Evolutionary conservation across 768 basidiomycete species (phyloP).

Genomic region (Dendrothele bispora): DNA sequence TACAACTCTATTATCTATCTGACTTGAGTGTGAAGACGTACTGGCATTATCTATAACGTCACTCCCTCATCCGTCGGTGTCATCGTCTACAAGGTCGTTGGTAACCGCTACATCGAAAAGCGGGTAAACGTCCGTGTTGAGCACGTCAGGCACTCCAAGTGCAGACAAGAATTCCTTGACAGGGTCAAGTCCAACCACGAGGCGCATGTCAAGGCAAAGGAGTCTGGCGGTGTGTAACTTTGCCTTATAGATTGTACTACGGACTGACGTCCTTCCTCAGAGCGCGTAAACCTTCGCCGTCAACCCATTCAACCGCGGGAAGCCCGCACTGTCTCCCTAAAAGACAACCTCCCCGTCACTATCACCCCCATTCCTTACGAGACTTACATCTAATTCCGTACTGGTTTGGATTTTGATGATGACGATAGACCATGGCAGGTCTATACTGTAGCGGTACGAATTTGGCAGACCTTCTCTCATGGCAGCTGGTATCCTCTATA

Average conservation of each 20-base stretch:
- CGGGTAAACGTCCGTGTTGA: constrained; percentile 97
- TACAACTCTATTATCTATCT: constrained; percentile 3
- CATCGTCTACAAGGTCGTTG: constrained; percentile 97
- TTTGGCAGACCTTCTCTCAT: no score
- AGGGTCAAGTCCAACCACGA: constrained; percentile 91
- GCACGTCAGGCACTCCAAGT: constrained; percentile 95
- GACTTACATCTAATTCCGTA: constrained; percentile 94
- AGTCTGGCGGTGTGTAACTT: constrained; percentile 74
- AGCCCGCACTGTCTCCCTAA: constrained; percentile 69
- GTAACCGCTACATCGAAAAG: constrained; percentile 99
- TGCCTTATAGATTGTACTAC: background rate
- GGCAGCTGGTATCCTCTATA: no score
- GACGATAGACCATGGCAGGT: no score
- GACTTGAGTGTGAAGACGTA: constrained; percentile 65
- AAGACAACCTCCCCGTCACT: constrained; percentile 85
- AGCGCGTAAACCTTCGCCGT: constrained; percentile 83
- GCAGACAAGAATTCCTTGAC: constrained; percentile 96
- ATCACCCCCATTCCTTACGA: constrained; percentile 93
- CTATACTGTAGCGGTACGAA: no score
- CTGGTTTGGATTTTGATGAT: constrained; percentile 18
- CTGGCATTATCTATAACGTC: constrained; percentile 98
- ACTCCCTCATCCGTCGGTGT: constrained; percentile 93
- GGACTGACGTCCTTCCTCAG: constrained; percentile 36
- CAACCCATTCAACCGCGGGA: constrained; percentile 81
- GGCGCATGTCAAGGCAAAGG: constrained; percentile 82